Conservation (phyloP, 306 rosid genomes). For the Begonia fuchsioides region DNA sequence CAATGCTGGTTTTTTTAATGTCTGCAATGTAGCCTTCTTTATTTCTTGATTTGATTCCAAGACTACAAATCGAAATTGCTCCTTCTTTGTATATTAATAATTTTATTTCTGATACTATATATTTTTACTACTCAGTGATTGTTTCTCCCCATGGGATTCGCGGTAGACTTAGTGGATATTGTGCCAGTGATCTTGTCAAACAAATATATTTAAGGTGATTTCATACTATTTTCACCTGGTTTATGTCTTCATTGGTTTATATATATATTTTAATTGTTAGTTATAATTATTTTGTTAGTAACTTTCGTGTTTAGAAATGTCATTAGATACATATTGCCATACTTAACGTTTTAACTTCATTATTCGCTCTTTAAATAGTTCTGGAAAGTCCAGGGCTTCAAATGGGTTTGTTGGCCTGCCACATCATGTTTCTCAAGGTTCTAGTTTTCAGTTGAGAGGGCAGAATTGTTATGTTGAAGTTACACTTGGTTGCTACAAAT, state of each 20-base stretch:
- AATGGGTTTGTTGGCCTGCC: conserved; percentile 71
- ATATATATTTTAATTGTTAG: neutral
- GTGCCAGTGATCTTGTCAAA: conserved; percentile 82
- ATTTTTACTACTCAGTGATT: conserved; percentile 42
- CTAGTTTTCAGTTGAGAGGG: conserved; percentile 69
- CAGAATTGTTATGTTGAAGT: conserved; percentile 87
- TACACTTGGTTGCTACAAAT: conserved; percentile 64
- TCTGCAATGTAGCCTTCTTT: neutral
- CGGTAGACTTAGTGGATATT: conserved; percentile 88
- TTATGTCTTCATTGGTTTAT: neutral
- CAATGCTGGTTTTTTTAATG: conserved; percentile 1
- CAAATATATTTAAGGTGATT: conserved; percentile 66
- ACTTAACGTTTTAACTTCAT: conserved; percentile 2
- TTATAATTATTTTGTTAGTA: neutral
- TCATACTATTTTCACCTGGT: no score
- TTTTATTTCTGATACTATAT: neutral
- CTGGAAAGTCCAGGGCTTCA: conserved; percentile 52
- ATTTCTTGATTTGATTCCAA: no score
- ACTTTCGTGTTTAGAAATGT: neutral
- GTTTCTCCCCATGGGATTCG: conserved; percentile 97
- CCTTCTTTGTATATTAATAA: neutral
- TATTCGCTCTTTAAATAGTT: conserved; percentile 28
- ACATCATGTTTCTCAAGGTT: conserved; percentile 62
- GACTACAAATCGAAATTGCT: neutral
- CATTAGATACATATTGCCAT: neutral